These are phyloP conservation scores for Porodaedalea pini DNA, from an alignment of 1,284 basidiomycete species.

Conservation along the genomic window DNA sequence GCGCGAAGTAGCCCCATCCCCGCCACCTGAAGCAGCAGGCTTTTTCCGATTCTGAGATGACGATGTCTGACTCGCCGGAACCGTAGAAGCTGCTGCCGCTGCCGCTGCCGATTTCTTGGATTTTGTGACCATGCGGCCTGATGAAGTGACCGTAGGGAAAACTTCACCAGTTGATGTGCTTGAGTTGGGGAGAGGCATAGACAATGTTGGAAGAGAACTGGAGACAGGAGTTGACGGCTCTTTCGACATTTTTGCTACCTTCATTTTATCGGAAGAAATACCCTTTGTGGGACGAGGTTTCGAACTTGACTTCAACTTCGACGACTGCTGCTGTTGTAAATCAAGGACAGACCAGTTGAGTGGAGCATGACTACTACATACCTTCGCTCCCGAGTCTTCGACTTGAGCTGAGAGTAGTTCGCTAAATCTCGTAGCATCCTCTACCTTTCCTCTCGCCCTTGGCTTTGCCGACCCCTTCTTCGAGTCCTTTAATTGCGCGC, in stretches of 20 bases:
- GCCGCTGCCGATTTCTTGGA: constrained; percentile 25
- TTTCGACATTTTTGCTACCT: constrained; percentile 9
- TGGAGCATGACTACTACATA: not conserved
- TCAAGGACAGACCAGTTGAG: no score
- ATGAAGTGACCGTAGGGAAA: constrained; percentile 19
- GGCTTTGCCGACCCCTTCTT: constrained; percentile 9
- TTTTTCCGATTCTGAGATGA: constrained; percentile 29
- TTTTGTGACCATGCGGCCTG: constrained; percentile 20
- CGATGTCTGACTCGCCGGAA: constrained; percentile 13
- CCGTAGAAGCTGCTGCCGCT: constrained; percentile 22
- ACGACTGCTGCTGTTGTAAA: not conserved
- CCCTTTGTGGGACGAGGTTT: constrained; percentile 29
- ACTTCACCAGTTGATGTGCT: constrained; percentile 7
- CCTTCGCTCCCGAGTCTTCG: constrained; percentile 9
- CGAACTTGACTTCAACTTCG: constrained; percentile 31
- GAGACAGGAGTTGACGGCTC: constrained; percentile 4
- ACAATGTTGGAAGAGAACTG: not conserved
- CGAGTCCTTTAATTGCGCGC: not conserved
- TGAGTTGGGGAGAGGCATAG: not conserved
- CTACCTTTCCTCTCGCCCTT: constrained; percentile 8
- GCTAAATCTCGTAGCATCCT: constrained; percentile 20
- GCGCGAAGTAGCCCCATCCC: constrained; percentile 33
- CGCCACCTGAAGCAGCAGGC: constrained; percentile 29
- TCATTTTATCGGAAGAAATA: constrained; percentile 8
- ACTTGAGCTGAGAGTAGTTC: constrained; percentile 23